Conservation (phyloP, 257 asterid genomes). For the Penstemon eatonii region DNA sequence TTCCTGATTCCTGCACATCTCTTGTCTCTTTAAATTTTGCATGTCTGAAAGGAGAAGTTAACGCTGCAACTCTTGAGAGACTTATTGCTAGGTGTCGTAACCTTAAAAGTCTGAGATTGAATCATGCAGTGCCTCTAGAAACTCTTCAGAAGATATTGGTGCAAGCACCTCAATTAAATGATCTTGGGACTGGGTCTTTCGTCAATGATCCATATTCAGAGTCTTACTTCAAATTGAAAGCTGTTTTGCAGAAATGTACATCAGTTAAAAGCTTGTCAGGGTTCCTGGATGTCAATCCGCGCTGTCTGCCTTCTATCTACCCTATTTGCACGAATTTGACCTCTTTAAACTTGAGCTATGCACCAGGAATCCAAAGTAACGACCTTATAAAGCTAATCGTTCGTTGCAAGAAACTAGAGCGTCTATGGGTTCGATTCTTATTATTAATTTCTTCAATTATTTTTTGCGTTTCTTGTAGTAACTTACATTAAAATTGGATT, state of each 20-base stretch:
- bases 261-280: constrained; percentile 77
- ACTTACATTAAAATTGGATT: neutral
- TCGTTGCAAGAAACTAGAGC: constrained; percentile 70
- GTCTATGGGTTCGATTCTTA: constrained; percentile 61
- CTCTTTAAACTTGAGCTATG: constrained; percentile 76
- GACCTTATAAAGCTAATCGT: constrained; percentile 60
- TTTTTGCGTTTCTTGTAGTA: neutral
- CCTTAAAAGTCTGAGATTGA: constrained; percentile 66
- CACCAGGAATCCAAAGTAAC: constrained; percentile 53
- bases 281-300: constrained; percentile 52
- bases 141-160: constrained; percentile 62
- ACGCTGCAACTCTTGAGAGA: constrained; percentile 64
- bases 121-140: constrained; percentile 60
- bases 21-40: constrained; percentile 78
- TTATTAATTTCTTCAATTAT: neutral
- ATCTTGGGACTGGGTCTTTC: constrained; percentile 73
- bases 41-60: constrained; percentile 82
- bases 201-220: constrained; percentile 56
- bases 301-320: constrained; percentile 58
- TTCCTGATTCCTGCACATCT: constrained; percentile 71
- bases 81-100: constrained; percentile 64
- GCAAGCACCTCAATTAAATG: constrained; percentile 68
- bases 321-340: constrained; percentile 62
- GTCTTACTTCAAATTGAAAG: constrained; percentile 43
- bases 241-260: constrained; percentile 45